Conservation (phyloP, 2,329 filamentous ascomycete genomes). For the Ophiocordyceps polyrhachis-furcata region DNA sequence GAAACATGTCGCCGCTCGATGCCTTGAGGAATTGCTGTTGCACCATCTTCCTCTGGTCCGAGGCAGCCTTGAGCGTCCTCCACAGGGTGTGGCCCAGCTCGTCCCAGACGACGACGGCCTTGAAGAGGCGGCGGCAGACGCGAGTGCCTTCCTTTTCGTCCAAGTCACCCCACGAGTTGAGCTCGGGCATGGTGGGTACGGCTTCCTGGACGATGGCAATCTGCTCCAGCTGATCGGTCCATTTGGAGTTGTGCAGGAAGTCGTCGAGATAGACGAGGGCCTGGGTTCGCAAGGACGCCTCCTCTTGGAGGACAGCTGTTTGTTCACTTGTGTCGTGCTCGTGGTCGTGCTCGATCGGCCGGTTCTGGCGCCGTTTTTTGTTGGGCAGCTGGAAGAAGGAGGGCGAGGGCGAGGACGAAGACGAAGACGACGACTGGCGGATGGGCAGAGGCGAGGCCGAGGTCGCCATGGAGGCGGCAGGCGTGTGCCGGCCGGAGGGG, state of each 20-base stretch:
- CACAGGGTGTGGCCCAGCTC: slow-evolving; percentile 17
- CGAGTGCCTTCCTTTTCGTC: slow-evolving; percentile 16
- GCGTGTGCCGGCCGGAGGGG: not conserved
- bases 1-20: not conserved
- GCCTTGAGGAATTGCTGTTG: slow-evolving; percentile 1
- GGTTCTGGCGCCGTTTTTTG: slow-evolving; percentile 6
- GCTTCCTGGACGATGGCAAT: slow-evolving; percentile 16
- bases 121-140: slow-evolving; percentile 18
- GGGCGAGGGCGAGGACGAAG: slow-evolving; percentile 1
- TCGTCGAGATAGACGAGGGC: slow-evolving; percentile 14
- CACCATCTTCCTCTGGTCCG: slow-evolving; percentile 4
- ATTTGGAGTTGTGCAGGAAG: slow-evolving; percentile 12
- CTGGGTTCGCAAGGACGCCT: slow-evolving; percentile 12
- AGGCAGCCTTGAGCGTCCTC: slow-evolving; percentile 8
- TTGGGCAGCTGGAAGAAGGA: slow-evolving; percentile 8
- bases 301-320: slow-evolving; percentile 10
- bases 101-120: slow-evolving; percentile 19
- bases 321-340: slow-evolving; percentile 3
- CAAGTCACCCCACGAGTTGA: slow-evolving; percentile 14
- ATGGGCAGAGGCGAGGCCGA: not conserved
- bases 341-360: slow-evolving; percentile 6
- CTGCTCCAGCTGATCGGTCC: slow-evolving; percentile 13
- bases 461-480: not conserved
- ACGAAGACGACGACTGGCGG: slow-evolving; percentile 1
- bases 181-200: slow-evolving; percentile 15